A percentile compares a stretch with the other conserved stretches of the same genome.
Conservation (phyloP, 164 flowering plant species). For the Vitis amurensis region DNA sequence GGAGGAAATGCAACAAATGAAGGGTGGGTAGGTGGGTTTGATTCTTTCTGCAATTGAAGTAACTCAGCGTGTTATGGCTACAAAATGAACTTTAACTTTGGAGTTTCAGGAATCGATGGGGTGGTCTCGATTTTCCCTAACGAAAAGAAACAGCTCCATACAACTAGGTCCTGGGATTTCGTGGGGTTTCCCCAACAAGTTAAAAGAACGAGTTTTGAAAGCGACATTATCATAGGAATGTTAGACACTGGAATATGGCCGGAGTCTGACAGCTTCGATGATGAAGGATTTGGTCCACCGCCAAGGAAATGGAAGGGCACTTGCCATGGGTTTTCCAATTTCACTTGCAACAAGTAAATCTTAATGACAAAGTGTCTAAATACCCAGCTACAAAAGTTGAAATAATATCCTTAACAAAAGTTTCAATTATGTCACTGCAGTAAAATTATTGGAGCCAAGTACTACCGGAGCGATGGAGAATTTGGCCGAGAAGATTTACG, state of each 20-base stretch:
- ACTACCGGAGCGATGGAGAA: conserved; percentile 14
- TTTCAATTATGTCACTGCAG: conserved; percentile 14
- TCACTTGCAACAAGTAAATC: conserved; percentile 68
- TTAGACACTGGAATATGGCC: conserved; percentile 66
- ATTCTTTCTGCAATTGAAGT: background rate
- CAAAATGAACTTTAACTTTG: background rate
- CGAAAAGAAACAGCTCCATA: conserved; percentile 30
- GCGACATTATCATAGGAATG: conserved; percentile 47
- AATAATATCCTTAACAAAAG: too few species aligned
- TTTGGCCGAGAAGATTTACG: background rate
- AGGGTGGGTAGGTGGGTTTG: conserved; percentile 15
- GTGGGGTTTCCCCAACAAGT: conserved; percentile 31
- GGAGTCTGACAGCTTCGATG: conserved; percentile 55
- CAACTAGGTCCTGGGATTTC: conserved; percentile 59
- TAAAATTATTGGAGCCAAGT: conserved; percentile 52
- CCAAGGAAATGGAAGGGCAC: conserved; percentile 61
- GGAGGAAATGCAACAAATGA: conserved; percentile 31
- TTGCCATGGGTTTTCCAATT: conserved; percentile 35
- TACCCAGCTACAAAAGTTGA: too few species aligned
- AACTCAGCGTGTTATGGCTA: background rate
- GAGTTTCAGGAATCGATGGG: conserved; percentile 26
- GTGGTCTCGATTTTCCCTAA: conserved; percentile 47
- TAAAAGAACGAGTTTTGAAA: conserved; percentile 17
- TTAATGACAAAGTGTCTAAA: background rate
- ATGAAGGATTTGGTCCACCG: conserved; percentile 47